Percentiles rank a stretch among this genome's conserved stretches.
phyloP scores from a whole-genome alignment of 2,329 filamentous ascomycete genomes.

The Xylaria sp. region DNA sequence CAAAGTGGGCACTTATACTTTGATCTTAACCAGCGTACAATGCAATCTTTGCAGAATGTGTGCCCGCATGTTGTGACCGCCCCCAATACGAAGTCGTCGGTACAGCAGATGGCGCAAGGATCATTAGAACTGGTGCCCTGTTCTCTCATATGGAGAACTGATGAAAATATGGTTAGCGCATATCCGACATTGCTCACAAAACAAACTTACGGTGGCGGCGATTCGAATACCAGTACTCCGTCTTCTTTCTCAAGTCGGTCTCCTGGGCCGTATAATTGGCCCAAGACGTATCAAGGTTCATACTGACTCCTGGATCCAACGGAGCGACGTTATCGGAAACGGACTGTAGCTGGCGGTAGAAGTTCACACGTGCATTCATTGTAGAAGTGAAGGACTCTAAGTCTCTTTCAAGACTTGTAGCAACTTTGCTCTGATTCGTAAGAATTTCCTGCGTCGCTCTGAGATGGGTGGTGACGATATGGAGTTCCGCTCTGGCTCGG shows the following conservation, averaged over 20 bases:
- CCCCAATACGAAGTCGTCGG: constrained; percentile 75
- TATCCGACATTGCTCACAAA: background rate
- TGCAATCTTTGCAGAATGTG: constrained; percentile 90
- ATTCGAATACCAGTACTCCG: constrained; percentile 76
- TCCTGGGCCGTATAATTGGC: constrained; percentile 58
- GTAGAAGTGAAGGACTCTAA: constrained; percentile 78
- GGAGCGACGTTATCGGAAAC: constrained; percentile 89
- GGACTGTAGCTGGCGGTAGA: constrained; percentile 88
- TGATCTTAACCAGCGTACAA: constrained; percentile 79
- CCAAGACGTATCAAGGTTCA: constrained; percentile 56
- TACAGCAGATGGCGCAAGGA: constrained; percentile 88
- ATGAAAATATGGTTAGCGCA: constrained; percentile 37
- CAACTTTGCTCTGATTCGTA: constrained; percentile 62
- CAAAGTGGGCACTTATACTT: constrained; percentile 85
- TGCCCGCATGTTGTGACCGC: constrained; percentile 90
- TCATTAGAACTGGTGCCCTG: constrained; percentile 72
- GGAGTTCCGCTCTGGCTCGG: constrained; percentile 71
- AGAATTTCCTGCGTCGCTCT: constrained; percentile 66
- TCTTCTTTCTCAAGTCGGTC: constrained; percentile 63
- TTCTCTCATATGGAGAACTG: constrained; percentile 65
- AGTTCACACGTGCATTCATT: constrained; percentile 89
- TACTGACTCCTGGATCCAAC: constrained; percentile 69
- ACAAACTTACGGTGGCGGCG: constrained; percentile 72
- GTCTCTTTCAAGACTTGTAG: constrained; percentile 70
- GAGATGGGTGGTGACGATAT: constrained; percentile 73